These are phyloP conservation scores for Calonectria pauciramosa DNA, from an alignment of 2,329 filamentous ascomycete species.

Conservation along the genomic window DNA sequence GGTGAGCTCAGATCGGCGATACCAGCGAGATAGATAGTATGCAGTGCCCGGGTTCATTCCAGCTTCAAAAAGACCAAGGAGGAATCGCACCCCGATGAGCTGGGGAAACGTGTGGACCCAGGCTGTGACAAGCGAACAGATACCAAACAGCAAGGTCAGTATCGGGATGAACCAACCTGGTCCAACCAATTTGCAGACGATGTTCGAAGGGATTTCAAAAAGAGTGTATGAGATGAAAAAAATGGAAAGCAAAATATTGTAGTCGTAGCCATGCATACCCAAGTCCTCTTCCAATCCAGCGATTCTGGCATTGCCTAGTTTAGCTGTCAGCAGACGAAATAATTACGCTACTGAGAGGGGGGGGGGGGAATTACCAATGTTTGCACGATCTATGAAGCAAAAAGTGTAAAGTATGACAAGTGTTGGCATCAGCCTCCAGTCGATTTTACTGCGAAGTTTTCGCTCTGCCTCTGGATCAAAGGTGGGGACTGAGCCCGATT, in stretches of 20 bases:
- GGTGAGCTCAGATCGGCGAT: slow-evolving; percentile 70
- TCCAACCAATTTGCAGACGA: slow-evolving; percentile 72
- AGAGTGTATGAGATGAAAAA: slow-evolving; percentile 76
- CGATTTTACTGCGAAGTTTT: neutral
- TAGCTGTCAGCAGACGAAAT: neutral
- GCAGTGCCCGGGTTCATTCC: slow-evolving; percentile 75
- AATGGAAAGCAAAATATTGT: slow-evolving; percentile 70
- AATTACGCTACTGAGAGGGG: neutral
- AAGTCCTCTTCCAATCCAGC: slow-evolving; percentile 70
- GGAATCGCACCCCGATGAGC: slow-evolving; percentile 67
- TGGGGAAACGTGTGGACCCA: slow-evolving; percentile 65
- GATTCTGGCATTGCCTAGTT: slow-evolving; percentile 60
- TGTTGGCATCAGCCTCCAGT: neutral
- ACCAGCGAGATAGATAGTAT: slow-evolving; percentile 74
- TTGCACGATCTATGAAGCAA: slow-evolving; percentile 79
- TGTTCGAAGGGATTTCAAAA: slow-evolving; percentile 73
- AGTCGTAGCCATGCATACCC: slow-evolving; percentile 66
- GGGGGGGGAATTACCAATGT: slow-evolving; percentile 65
- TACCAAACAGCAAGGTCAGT: slow-evolving; percentile 68
- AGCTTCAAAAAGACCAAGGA: slow-evolving; percentile 72
- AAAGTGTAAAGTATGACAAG: slow-evolving; percentile 46
- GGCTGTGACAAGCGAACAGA: slow-evolving; percentile 68
- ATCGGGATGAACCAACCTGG: slow-evolving; percentile 73
- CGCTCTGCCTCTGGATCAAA: neutral
- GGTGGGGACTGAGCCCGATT: neutral